Percentiles rank a stretch among this genome's conserved stretches.
Conservation (phyloP, 2,329 filamentous ascomycete species). For the Colletotrichum godetiae region DNA sequence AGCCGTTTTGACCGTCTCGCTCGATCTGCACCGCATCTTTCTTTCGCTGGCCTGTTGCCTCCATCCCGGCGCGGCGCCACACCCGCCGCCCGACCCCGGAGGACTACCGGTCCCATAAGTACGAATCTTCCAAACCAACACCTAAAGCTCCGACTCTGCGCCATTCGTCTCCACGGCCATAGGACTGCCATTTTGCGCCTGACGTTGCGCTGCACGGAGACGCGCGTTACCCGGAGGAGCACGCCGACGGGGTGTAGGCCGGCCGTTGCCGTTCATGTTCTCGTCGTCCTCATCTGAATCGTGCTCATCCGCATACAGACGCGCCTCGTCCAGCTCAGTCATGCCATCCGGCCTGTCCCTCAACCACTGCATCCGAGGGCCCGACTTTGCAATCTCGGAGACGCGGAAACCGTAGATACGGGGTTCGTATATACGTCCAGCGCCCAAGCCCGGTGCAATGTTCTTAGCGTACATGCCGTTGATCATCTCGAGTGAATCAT, state of each 20-base stretch:
- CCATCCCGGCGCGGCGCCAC: neutral
- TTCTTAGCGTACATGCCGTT: conserved; percentile 91
- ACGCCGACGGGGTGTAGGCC: conserved; percentile 55
- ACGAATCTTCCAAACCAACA: neutral
- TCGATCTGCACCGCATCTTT: conserved; percentile 9
- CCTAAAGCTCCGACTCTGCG: conserved; percentile 65
- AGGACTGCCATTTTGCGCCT: conserved; percentile 65
- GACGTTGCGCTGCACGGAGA: conserved; percentile 52
- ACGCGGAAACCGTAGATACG: conserved; percentile 97
- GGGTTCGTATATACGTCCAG: conserved; percentile 88
- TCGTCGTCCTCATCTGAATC: conserved; percentile 71
- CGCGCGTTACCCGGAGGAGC: conserved; percentile 53
- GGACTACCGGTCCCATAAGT: neutral
- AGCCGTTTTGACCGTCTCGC: conserved; percentile 16
- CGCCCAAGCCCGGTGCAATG: conserved; percentile 87
- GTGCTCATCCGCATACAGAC: conserved; percentile 62
- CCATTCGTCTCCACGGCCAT: conserved; percentile 68
- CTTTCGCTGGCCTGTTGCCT: neutral
- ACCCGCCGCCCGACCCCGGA: neutral
- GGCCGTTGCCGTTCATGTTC: conserved; percentile 55
- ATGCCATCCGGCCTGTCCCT: conserved; percentile 85
- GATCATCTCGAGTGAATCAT: conserved; percentile 66
- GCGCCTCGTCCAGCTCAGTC: conserved; percentile 85
- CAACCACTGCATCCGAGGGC: conserved; percentile 97
- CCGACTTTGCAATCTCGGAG: conserved; percentile 87